Percentiles rank a stretch among this genome's conserved stretches.
phyloP scores from a whole-genome alignment of 192 early-diverging fungal genomes.

The Coemansia sp. region DNA sequence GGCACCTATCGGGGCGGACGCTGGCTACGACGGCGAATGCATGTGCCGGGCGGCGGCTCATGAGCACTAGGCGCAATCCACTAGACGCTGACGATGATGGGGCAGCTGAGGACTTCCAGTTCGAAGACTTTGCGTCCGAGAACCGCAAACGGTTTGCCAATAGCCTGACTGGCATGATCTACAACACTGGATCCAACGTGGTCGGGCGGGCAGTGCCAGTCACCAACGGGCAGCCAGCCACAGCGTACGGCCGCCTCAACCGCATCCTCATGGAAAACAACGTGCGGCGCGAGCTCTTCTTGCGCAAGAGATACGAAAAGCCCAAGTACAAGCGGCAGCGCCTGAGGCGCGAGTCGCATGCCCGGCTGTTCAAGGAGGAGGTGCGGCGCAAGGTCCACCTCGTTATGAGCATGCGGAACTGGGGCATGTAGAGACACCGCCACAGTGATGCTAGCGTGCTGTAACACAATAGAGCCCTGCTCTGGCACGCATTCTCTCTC shows the following conservation, averaged over 20 bases:
- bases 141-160: slow-evolving; percentile 22
- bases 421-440: slow-evolving; percentile 18
- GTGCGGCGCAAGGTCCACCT: slow-evolving; percentile 63
- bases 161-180: slow-evolving; percentile 2
- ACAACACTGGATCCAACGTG: not conserved
- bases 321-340: slow-evolving; percentile 64
- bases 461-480: too few species aligned
- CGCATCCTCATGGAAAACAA: slow-evolving; percentile 58
- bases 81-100: not conserved
- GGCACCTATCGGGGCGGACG: not conserved
- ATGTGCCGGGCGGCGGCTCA: not conserved
- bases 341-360: slow-evolving; percentile 55
- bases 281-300: slow-evolving; percentile 56
- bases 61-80: slow-evolving; percentile 2
- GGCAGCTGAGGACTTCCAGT: not conserved
- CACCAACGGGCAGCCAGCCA: slow-evolving; percentile 24
- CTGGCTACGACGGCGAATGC: not conserved
- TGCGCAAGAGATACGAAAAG: slow-evolving; percentile 65
- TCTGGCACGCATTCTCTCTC: too few species aligned
- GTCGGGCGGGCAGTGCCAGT: slow-evolving; percentile 57
- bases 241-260: slow-evolving; percentile 59
- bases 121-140: not conserved
- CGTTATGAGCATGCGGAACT: slow-evolving; percentile 61
- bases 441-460: too few species aligned
- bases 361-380: slow-evolving; percentile 58